phyloP scores from a whole-genome alignment of 2,329 filamentous ascomycete species.

The Lachnellula arida region DNA sequence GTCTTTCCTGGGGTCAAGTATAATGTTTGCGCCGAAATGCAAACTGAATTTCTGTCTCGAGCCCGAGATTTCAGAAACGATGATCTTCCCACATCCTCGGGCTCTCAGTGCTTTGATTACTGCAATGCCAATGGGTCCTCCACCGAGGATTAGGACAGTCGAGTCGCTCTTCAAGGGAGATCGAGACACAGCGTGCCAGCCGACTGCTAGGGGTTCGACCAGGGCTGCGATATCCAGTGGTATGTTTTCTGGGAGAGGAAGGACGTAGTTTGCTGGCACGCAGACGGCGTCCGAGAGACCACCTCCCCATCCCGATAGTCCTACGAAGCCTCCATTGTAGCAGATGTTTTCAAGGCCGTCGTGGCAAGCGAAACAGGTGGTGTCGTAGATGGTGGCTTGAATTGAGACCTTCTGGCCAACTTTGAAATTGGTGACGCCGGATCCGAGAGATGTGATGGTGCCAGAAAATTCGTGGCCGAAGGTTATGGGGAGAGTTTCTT shows the following conservation, averaged over 20 bases:
- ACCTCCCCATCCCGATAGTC: slow-evolving; percentile 42
- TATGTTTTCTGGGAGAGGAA: slow-evolving; percentile 48
- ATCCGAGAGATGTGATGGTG: slow-evolving; percentile 53
- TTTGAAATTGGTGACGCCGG: slow-evolving; percentile 41
- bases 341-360: slow-evolving; percentile 54
- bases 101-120: slow-evolving; percentile 55
- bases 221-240: slow-evolving; percentile 51
- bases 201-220: slow-evolving; percentile 59
- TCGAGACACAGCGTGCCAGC: slow-evolving; percentile 57
- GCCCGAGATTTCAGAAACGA: slow-evolving; percentile 51
- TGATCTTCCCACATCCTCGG: slow-evolving; percentile 48
- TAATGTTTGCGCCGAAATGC: slow-evolving; percentile 50
- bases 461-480: slow-evolving; percentile 64
- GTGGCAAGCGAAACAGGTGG: slow-evolving; percentile 50
- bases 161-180: slow-evolving; percentile 43
- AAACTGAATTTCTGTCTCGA: slow-evolving; percentile 46
- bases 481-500: slow-evolving; percentile 52
- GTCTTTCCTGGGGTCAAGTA: slow-evolving; percentile 48
- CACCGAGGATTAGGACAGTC: slow-evolving; percentile 52
- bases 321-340: slow-evolving; percentile 49
- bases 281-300: slow-evolving; percentile 52
- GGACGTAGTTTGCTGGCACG: slow-evolving; percentile 44
- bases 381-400: slow-evolving; percentile 56
- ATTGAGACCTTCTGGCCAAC: slow-evolving; percentile 54
- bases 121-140: slow-evolving; percentile 58